Evolutionary conservation across 495 filamentous ascomycete genomes (phyloP).

Genomic region (Daldinia caldariorum): DNA sequence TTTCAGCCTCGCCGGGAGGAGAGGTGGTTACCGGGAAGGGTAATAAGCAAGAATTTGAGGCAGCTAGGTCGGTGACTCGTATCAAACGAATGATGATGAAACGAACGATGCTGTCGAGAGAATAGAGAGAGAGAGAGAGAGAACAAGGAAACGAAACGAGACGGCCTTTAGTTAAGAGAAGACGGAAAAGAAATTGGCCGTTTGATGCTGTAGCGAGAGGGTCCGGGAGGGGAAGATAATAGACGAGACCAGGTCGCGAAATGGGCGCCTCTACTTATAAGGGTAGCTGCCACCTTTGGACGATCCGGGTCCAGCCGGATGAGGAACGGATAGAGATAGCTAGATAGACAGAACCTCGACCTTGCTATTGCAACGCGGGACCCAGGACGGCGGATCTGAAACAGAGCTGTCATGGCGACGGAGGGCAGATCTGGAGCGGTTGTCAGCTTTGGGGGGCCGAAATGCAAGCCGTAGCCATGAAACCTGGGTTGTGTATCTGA

Average conservation of each 20-base stretch:
- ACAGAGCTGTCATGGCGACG: slow-evolving; percentile 50
- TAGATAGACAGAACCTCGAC: slow-evolving; percentile 21
- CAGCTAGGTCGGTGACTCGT: slow-evolving; percentile 48
- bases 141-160: slow-evolving; percentile 38
- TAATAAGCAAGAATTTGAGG: slow-evolving; percentile 20
- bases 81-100: slow-evolving; percentile 58
- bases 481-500: slow-evolving; percentile 61
- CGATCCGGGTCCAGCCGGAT: slow-evolving; percentile 25
- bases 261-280: slow-evolving; percentile 50
- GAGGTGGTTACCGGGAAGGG: slow-evolving; percentile 19
- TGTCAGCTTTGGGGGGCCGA: slow-evolving; percentile 44
- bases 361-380: slow-evolving; percentile 36
- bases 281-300: slow-evolving; percentile 34
- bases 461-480: slow-evolving; percentile 55
- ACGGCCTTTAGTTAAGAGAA: slow-evolving; percentile 39
- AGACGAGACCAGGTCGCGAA: slow-evolving; percentile 48
- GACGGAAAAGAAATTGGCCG: slow-evolving; percentile 49
- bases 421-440: slow-evolving; percentile 47
- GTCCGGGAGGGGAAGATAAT: slow-evolving; percentile 46
- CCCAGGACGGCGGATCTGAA: slow-evolving; percentile 55
- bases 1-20: slow-evolving; percentile 44
- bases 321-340: slow-evolving; percentile 23
- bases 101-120: slow-evolving; percentile 44
- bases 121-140: slow-evolving; percentile 38
- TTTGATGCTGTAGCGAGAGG: slow-evolving; percentile 50